Evolutionary conservation across 768 basidiomycete genomes (phyloP).

Genomic region (Tulasnella sp.): DNA sequence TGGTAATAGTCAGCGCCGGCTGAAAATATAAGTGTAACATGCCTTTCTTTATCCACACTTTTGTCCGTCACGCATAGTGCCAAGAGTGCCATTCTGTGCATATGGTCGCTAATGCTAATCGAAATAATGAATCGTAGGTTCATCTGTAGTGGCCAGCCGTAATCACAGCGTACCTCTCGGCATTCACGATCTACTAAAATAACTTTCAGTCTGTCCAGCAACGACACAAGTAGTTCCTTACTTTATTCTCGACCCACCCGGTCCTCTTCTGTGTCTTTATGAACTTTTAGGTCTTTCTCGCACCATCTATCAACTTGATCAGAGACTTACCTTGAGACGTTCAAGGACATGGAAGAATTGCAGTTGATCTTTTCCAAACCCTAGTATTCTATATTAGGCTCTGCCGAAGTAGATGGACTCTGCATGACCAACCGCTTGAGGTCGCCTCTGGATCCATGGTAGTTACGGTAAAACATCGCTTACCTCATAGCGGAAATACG

Average conservation of each 20-base stretch:
- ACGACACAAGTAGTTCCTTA: too few species aligned
- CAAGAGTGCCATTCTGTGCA: slow-evolving; percentile 94
- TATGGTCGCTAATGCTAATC: slow-evolving; percentile 82
- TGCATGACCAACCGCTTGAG: neutral
- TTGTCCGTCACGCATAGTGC: slow-evolving; percentile 75
- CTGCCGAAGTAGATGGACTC: neutral
- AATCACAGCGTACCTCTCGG: too few species aligned
- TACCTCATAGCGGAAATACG: too few species aligned
- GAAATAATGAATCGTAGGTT: too few species aligned
- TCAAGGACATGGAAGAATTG: slow-evolving; percentile 88
- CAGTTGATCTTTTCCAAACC: slow-evolving; percentile 49
- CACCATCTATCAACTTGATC: too few species aligned
- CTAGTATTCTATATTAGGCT: too few species aligned
- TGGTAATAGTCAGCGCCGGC: slow-evolving; percentile 15
- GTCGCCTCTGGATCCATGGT: neutral
- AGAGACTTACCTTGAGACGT: slow-evolving; percentile 60
- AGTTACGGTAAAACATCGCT: too few species aligned
- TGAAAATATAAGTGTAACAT: slow-evolving; percentile 22
- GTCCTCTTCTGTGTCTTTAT: slow-evolving; percentile 88
- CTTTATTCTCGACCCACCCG: slow-evolving; percentile 84
- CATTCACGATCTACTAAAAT: neutral
- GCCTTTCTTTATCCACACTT: slow-evolving; percentile 68
- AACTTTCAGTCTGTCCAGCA: too few species aligned
- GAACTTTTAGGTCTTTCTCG: too few species aligned
- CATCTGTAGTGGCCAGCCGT: too few species aligned